Evolutionary conservation across 352 stramenopile species (phyloP).

Genomic region (Hyaloperonospora brassicae): DNA sequence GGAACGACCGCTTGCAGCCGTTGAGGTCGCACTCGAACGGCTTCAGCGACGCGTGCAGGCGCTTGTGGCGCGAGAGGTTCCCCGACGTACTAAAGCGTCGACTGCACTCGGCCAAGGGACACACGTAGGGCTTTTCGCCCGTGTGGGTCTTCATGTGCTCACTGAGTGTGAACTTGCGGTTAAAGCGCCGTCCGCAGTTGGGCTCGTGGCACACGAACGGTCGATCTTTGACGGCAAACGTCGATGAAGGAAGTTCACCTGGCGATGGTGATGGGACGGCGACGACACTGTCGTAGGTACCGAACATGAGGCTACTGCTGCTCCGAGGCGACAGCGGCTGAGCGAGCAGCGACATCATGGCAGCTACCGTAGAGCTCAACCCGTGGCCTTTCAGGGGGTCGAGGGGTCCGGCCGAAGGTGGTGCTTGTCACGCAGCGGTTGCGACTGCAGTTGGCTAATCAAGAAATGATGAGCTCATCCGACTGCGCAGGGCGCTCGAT

Average conservation of each 20-base stretch:
- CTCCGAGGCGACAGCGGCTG: conserved; percentile 19
- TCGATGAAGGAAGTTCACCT: neutral
- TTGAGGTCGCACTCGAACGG: conserved; percentile 40
- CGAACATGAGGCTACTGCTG: conserved; percentile 15
- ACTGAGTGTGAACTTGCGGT: conserved; percentile 51
- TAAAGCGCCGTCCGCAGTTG: conserved; percentile 35
- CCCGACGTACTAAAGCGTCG: conserved; percentile 51
- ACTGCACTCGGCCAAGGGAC: conserved; percentile 33
- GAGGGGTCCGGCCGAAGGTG: conserved; percentile 5
- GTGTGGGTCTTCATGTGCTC: conserved; percentile 54
- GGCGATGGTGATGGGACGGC: no score
- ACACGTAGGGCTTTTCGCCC: conserved; percentile 47
- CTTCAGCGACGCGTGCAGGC: conserved; percentile 42
- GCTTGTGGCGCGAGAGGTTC: conserved; percentile 48
- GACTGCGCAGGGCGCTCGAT: neutral
- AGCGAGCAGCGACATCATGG: conserved; percentile 30
- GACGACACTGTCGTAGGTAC: conserved; percentile 7
- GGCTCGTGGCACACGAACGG: conserved; percentile 39
- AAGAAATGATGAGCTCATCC: conserved; percentile 25
- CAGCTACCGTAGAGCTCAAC: conserved; percentile 3
- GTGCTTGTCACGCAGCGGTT: no score
- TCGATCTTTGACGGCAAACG: conserved; percentile 20
- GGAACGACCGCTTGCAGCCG: conserved; percentile 34
- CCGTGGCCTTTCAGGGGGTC: conserved; percentile 2
- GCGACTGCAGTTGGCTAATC: conserved; percentile 14